A percentile compares a stretch with the other conserved stretches of the same genome.
Evolutionary conservation across 2,329 filamentous ascomycete species (phyloP).

Genomic region (Sporothrix euskadiensis): DNA sequence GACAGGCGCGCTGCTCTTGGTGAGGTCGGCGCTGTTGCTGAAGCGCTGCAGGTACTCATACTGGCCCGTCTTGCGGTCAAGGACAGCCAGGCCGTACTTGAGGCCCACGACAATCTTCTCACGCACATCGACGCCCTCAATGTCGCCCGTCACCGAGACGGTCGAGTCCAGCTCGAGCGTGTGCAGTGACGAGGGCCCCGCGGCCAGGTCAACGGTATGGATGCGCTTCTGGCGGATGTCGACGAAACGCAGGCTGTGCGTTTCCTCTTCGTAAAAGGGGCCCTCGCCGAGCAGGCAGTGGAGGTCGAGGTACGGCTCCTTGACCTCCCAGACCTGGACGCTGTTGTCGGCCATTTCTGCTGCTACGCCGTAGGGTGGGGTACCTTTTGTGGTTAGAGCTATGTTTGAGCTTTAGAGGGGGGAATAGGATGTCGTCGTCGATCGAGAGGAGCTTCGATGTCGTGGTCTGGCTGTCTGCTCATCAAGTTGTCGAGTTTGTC

Average conservation of each 20-base stretch:
- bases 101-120: slow-evolving; percentile 73
- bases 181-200: slow-evolving; percentile 63
- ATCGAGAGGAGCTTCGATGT: background rate
- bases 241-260: slow-evolving; percentile 70
- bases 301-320: slow-evolving; percentile 59
- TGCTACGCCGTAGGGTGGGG: background rate
- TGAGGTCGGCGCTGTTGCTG: slow-evolving; percentile 37
- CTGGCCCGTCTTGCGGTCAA: slow-evolving; percentile 62
- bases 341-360: slow-evolving; percentile 20
- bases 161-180: slow-evolving; percentile 59
- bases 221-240: slow-evolving; percentile 79
- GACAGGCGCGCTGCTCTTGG: slow-evolving; percentile 30
- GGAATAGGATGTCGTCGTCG: background rate
- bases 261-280: slow-evolving; percentile 68
- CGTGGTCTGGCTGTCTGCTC: background rate
- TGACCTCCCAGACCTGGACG: slow-evolving; percentile 53
- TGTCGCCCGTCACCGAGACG: slow-evolving; percentile 73
- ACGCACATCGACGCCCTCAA: slow-evolving; percentile 62
- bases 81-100: slow-evolving; percentile 78
- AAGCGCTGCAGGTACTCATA: slow-evolving; percentile 58
- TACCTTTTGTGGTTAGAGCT: background rate
- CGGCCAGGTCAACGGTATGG: slow-evolving; percentile 66
- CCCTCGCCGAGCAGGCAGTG: slow-evolving; percentile 71
- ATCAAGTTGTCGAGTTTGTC: background rate
- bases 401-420: background rate